Base-by-base conservation (phyloP, 169 alveolate species). In the Plasmodium coatneyi region DNA sequence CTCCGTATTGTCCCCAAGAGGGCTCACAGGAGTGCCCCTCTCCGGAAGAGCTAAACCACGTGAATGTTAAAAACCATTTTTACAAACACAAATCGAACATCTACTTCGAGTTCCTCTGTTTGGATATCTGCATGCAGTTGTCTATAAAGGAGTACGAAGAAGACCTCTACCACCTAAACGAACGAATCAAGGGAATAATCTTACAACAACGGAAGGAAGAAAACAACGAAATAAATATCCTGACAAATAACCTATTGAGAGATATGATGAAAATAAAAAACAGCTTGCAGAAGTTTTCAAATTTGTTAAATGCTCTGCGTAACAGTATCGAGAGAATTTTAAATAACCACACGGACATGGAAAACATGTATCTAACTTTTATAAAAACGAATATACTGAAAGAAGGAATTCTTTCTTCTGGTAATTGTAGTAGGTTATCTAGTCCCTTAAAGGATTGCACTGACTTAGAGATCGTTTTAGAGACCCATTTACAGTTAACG, bases 251-350 rank as follows among this genome's bases (percentile, higher is more conserved):
- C 4, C 30, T 74, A 34, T 66, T 84, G 22, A 41, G 70, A 84
- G 93, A 84, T 49, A 84, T 84, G 93, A 84, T 84, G 93, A 84
- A 84, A 49, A 84, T 84, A 0, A 84, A 84, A 74, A 84, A 84
- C 52, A 74, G n/a, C 19, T 74, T 84, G 79, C 93, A 84, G 10
- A 84, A 84, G 34, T 74, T 84, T 34, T 84, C 93, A 2, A 84
- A 84, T 41, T 22, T 84, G 66, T 84, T 84, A 43, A 84, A 84
- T 84, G 82, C 84, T 10, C 60, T 84, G 16, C 93, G 93, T 74
- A 84, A 43, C 66, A 39, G 60, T 12, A 84, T 84, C 22, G 93
- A 84, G 52, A 84, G 74, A 49, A 52, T 84, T 46, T 74, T 84
- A 84, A 74, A 84, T n/a, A 76, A 84, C 34, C 70, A 70, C 34